These are phyloP conservation scores for Arthrinium puccinioides DNA, from an alignment of 2,329 filamentous ascomycete genomes.

Conservation along the genomic window DNA sequence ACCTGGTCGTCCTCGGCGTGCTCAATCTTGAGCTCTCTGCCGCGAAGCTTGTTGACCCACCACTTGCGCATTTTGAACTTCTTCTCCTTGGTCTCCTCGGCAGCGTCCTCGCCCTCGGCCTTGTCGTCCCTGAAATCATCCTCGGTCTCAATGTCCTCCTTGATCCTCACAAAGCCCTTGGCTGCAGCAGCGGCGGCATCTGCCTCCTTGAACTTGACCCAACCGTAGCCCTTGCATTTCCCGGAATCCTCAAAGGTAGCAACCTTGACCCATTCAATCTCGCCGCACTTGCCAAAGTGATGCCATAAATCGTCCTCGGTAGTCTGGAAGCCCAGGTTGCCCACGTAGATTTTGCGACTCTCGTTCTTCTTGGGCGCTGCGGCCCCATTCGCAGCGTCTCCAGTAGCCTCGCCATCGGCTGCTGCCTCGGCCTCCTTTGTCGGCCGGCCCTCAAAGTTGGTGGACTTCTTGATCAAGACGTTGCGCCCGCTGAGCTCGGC, in stretches of 20 bases:
- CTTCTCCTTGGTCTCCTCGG: conserved; percentile 38
- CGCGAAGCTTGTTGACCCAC: conserved; percentile 80
- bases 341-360: conserved; percentile 82
- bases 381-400: conserved; percentile 15
- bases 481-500: conserved; percentile 68
- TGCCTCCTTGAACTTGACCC: conserved; percentile 82
- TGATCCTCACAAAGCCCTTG: conserved; percentile 70
- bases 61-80: conserved; percentile 60
- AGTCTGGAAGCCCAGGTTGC: conserved; percentile 76
- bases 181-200: conserved; percentile 70
- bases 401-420: conserved; percentile 19
- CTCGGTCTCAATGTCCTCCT: conserved; percentile 55
- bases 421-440: conserved; percentile 43
- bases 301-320: conserved; percentile 73
- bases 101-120: conserved; percentile 34
- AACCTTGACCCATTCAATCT: conserved; percentile 75
- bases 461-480: conserved; percentile 88
- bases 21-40: conserved; percentile 78
- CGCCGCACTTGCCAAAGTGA: conserved; percentile 81
- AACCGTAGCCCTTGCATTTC: conserved; percentile 96
- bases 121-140: conserved; percentile 50
- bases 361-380: conserved; percentile 42
- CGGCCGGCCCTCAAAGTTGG: conserved; percentile 84
- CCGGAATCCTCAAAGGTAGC: conserved; percentile 95
- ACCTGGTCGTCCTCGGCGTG: conserved; percentile 86